Base-by-base conservation (phyloP, 225 moss, liverwort and hornwort species). In the Asterella californica region DNA sequence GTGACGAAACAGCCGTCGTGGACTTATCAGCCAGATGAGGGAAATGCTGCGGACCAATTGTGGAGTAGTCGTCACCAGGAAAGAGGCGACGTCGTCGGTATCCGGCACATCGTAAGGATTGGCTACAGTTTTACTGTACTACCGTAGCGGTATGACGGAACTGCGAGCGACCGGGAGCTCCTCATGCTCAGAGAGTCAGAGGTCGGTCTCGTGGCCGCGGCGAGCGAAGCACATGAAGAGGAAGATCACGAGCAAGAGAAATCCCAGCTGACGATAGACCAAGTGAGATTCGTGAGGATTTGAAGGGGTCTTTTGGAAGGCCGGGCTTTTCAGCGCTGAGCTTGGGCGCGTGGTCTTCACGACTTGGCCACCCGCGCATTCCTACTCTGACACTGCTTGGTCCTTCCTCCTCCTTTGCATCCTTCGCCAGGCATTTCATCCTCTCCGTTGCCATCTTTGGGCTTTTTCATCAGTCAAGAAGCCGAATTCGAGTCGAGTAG, bases 311-410 rank as follows among this genome's bases (percentile, higher is more conserved):
- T 57, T 21, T 2, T 25, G 29, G 21, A 29, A 45, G 36, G 9
- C n/a, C 37, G 32, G 57, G 24, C 59, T 74, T 37, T 36, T 33
- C 55, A 32, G 54, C 34, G 75, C 9, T 54, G 73, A 76, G 76
- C 64, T 32, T 77, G 63, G 77, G 76, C 47, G 77, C 60, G 62
- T 77, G 77, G 63, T 63, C 62, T 50, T 65, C 64, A 77, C 63
- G n/a, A 19, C 63, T 46, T 37, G 42, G 47, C 63, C 27, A 45
- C 63, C 62, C 77, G 63, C 77, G 77, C 29, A 42, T 15, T 10
- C 19, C 21, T 49, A 24, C 48, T 42, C 27, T 50, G 10, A 1
- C 34, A 6, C 48, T 27, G 42, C 18, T 52, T 57, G 74, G 2
- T 75, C 75, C 29, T 49, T 12, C 27, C n/a, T 27, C 72, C 2